Evolutionary conservation across 2,329 filamentous ascomycete species (phyloP), one percentile per base, ranked within the genome.

Genomic region (Saccharata proteae): DNA sequence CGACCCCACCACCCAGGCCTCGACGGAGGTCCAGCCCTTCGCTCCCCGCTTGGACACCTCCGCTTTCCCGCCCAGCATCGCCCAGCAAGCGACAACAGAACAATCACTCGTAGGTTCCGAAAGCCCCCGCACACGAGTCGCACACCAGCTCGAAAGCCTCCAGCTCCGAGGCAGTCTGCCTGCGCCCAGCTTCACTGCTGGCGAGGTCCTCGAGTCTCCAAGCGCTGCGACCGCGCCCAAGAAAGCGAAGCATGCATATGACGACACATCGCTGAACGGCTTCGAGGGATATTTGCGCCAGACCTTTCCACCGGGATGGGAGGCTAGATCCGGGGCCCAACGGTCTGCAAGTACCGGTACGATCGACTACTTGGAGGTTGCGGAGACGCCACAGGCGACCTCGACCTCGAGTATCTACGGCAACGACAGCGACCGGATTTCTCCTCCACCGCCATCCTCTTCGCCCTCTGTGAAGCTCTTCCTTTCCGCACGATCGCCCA

Each of bases 21-120:
- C n/a, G n/a, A n/a, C n/a, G n/a, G n/a, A n/a, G n/a, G n/a, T n/a
- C n/a, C 31, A 33, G 19, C 33, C 33, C 12, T 35, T 35, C 15
- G 33, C 33, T 15, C 33, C 33, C 33, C 33, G 33, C 33, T 22
- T 35, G 18, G 24, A 35, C 23, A 30, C 29, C 24, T 35, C 33
- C 33, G 33, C 33, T 26, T 17, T 35, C 32, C 32, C 27, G 28
- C 33, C 28, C 15, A 27, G 31, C 27, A 35, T 22, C 26, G 32
- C 32, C 8, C 25, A 23, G 14, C 13, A 12, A 24, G 26, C 19
- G 6, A 16, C 28, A 16, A 26, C 30, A 17, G 26, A 21, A 10
- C 12, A 26, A 5, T 5, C 18, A 6, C 13, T 16, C 10, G 26
- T 21, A 16, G 33, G 28, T 4, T 31, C 33, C n/a, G 33, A 35